Conservation (phyloP, 768 basidiomycete genomes). For the Galerina sulciceps region DNA sequence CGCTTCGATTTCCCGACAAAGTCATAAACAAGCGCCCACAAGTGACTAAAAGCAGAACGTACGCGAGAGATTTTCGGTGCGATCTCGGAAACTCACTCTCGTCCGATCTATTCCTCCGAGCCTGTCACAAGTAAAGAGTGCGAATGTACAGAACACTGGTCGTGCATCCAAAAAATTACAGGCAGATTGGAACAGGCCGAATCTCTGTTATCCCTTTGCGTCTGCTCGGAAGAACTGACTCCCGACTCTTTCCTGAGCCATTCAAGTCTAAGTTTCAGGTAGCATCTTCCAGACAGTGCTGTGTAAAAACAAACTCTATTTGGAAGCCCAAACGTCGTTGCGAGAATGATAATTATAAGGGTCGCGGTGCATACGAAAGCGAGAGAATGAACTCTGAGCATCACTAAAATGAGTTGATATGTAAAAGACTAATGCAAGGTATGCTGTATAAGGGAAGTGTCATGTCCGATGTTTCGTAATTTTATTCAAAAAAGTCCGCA, state of each 20-base stretch:
- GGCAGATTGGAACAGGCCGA: too few relatives aligned
- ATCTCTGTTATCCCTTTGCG: too few relatives aligned
- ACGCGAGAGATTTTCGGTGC: too few relatives aligned
- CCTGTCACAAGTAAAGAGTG: too few relatives aligned
- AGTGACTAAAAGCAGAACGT: too few relatives aligned
- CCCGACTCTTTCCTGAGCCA: not conserved
- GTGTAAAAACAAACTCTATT: not conserved
- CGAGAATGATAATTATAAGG: not conserved
- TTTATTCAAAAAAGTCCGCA: not conserved
- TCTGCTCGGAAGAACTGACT: not conserved
- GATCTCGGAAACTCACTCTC: not conserved
- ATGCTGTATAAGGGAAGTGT: not conserved
- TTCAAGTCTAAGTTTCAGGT: too few relatives aligned
- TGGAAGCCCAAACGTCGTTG: not conserved
- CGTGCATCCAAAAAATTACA: not conserved
- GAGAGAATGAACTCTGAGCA: too few relatives aligned
- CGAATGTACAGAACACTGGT: too few relatives aligned
- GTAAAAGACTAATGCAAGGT: conserved; percentile 4
- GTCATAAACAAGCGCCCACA: too few relatives aligned
- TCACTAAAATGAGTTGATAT: not conserved
- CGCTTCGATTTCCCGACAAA: too few relatives aligned
- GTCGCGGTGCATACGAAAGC: not conserved
- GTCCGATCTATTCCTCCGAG: not conserved
- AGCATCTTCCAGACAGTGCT: too few relatives aligned
- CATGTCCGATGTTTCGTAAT: conserved; percentile 3